Conservation (phyloP, 202 grass and related monocot genomes). For the Schoenoplectus tabernaemontani region DNA sequence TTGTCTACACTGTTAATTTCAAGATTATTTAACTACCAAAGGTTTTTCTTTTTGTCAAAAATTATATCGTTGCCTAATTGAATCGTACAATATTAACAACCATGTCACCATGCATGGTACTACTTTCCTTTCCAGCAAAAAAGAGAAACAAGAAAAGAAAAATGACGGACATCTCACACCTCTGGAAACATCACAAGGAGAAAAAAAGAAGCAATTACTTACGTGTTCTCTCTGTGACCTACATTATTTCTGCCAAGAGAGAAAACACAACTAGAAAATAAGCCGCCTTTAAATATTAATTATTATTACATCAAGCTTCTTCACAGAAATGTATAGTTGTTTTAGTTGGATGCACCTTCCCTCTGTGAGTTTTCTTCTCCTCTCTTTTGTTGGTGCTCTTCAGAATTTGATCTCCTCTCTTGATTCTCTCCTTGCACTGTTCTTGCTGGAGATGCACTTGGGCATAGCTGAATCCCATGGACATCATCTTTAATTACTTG, state of each 20-base stretch:
- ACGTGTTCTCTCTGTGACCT: background rate
- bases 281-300: background rate
- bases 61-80: background rate
- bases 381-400: background rate
- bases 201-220: background rate
- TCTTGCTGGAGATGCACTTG: constrained; percentile 29
- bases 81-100: background rate
- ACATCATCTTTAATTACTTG: constrained; percentile 9
- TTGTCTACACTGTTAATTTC: background rate
- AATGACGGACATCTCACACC: background rate
- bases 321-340: background rate
- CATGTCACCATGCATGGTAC: background rate
- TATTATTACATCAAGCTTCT: background rate
- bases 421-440: constrained; percentile 29
- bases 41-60: background rate
- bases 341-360: constrained; percentile 11
- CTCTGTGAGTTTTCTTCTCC: background rate
- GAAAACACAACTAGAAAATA: background rate
- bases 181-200: background rate
- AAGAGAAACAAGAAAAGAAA: background rate
- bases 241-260: background rate
- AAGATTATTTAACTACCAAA: background rate
- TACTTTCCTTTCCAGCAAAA: background rate
- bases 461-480: constrained; percentile 28
- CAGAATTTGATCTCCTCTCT: constrained; percentile 11